phyloP scores from a whole-genome alignment of 352 stramenopile species.

The Phytophthora constricta region DNA sequence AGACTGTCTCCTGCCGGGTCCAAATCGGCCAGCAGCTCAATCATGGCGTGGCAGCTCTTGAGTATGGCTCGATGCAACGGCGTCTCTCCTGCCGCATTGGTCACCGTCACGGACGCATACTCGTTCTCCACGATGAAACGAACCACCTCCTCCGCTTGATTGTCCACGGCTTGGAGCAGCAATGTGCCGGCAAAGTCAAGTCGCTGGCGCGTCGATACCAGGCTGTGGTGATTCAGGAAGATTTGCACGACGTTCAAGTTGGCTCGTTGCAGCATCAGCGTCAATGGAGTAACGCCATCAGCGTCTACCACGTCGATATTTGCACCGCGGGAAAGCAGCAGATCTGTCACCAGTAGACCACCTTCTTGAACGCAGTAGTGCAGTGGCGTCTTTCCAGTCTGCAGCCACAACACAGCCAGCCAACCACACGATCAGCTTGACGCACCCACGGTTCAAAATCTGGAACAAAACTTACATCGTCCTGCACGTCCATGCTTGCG shows the following conservation, averaged over 20 bases:
- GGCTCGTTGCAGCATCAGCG: constrained; percentile 3
- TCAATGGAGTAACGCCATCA: constrained; percentile 17
- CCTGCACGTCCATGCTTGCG: constrained; percentile 12
- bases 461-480: constrained; percentile 28
- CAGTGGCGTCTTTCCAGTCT: constrained; percentile 35
- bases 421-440: background rate
- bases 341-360: constrained; percentile 31
- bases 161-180: constrained; percentile 22
- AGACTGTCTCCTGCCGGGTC: constrained; percentile 19
- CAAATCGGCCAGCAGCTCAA: constrained; percentile 27
- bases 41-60: constrained; percentile 3
- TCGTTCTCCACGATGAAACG: constrained; percentile 32
- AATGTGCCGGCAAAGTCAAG: constrained; percentile 21
- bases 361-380: constrained; percentile 36
- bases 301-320: constrained; percentile 27
- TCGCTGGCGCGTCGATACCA: constrained; percentile 19
- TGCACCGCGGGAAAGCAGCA: constrained; percentile 27
- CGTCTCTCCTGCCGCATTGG: constrained; percentile 19
- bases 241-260: constrained; percentile 34
- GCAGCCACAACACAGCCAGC: too few relatives aligned
- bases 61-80: constrained; percentile 29
- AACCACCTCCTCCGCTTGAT: constrained; percentile 2
- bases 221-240: constrained; percentile 39
- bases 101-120: constrained; percentile 15
- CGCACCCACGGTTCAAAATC: background rate